Percentiles rank a stretch among this genome's conserved stretches.
Conservation (phyloP, 345 rosid genomes). For the Diplotaxis tenuifolia region DNA sequence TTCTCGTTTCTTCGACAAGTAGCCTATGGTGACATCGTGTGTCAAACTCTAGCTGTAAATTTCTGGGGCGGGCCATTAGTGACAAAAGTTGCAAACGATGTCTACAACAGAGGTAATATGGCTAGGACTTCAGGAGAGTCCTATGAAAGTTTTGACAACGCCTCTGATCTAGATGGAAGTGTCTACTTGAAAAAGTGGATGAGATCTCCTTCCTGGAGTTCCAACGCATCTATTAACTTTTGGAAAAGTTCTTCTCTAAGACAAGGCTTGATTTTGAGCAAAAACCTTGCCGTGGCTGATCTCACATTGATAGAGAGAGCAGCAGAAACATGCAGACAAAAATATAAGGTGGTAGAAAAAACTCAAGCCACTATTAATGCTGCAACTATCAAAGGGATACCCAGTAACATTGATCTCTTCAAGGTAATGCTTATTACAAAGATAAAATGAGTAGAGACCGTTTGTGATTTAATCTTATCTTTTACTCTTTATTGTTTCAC, state of each 20-base stretch:
- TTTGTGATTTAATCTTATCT: background rate
- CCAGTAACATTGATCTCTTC: slow-evolving; percentile 90
- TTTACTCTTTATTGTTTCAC: background rate
- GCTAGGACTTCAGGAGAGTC: slow-evolving; percentile 41
- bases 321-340: slow-evolving; percentile 60
- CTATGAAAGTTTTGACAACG: slow-evolving; percentile 51
- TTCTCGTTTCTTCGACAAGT: slow-evolving; percentile 81
- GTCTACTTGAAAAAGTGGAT: slow-evolving; percentile 85
- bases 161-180: slow-evolving; percentile 83
- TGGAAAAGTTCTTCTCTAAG: slow-evolving; percentile 65
- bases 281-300: slow-evolving; percentile 80
- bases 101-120: slow-evolving; percentile 37
- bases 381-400: slow-evolving; percentile 87
- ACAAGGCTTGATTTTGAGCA: slow-evolving; percentile 71
- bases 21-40: slow-evolving; percentile 71
- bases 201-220: slow-evolving; percentile 86
- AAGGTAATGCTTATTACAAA: slow-evolving; percentile 51
- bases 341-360: slow-evolving; percentile 64
- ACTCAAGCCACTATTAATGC: slow-evolving; percentile 98
- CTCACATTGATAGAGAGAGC: slow-evolving; percentile 73
- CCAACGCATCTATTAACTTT: slow-evolving; percentile 64
- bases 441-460: background rate
- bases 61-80: slow-evolving; percentile 88
- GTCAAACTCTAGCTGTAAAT: slow-evolving; percentile 78
- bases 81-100: slow-evolving; percentile 48